Evolutionary conservation across 495 filamentous ascomycete species (phyloP), one percentile per base, ranked within the genome.

Genomic region (Podospora conica): DNA sequence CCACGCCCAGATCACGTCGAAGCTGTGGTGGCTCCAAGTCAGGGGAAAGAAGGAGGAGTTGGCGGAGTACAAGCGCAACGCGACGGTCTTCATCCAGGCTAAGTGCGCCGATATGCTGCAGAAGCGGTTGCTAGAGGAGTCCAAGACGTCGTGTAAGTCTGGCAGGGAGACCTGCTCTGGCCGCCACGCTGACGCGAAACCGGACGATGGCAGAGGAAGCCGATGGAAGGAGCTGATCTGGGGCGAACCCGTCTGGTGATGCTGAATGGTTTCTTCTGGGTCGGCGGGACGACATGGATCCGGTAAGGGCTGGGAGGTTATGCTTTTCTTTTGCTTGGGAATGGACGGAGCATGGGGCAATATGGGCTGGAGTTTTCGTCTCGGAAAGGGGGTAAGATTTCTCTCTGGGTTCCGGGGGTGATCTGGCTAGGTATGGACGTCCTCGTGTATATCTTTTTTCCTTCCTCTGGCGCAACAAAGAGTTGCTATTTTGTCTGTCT

Each of bases 21-120:
- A 73, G 69, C 76, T 83, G n/a, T 78, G 74, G 74, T 83, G 81
- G 81, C 71, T 83, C 31, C 76, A 71, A 67, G 5, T 79, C 53
- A 77, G 71, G 60, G 79, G 80, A 2, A 79, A 75, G 67, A 66
- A 58, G n/a, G 69, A 78, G 3, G 79, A 81, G 60, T 73, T 79
- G 33, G 70, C 70, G 3, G 73, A 72, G 9, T 83, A 83, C 65
- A 56, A 76, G 59, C 73, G 67, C 22, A 80, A 79, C 61, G 81
- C 79, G 15, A 65, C 76, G 28, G 33, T 56, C 7, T 74, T 76
- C 57, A 63, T 80, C 58, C 74, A 74, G 64, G 64, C 69, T 58
- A 78, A 71, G 67, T 62, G 66, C 48, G 65, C 56, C 18, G 72
- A 75, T 62, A 58, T 69, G 12, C 27, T 56, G 23, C 40, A n/a